Base-by-base conservation (phyloP, 768 basidiomycete genomes). In the Lentinula guzmanii region DNA sequence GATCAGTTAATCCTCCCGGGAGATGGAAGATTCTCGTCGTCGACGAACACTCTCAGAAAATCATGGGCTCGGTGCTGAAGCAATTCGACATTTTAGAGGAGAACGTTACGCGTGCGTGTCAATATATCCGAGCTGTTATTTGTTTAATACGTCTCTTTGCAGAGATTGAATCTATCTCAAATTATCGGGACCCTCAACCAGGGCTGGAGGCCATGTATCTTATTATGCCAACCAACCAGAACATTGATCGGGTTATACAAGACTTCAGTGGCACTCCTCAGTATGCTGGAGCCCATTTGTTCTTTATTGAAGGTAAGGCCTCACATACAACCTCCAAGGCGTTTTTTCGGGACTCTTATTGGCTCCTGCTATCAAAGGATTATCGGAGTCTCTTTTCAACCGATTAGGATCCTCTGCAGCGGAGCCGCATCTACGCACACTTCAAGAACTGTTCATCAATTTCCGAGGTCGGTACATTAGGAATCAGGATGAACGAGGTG, bases 21-120 rank as follows among this genome's bases (percentile, higher is more conserved):
- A 78, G 85, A 82, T 99, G 97, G 97, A 99, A 99, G 84, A 90
- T 97, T 66, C 85, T 98, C 48, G 94, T 99, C 62, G 91, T 98
- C 58, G 97, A 99, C 72, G 93, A 95, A 65, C 85, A 92, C 74
- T 89, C 95, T 28, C 89, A 95, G 74, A 86, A 82, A 70, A 76
- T 98, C 58, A 74, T 99, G 51, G 83, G 87, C 63, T 85, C 90
- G 8, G 93, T 95, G 3, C 81, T 98, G 67, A 94, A 93, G 75
- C 89, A 93, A 70, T 94, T 91, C 67, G 96, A 99, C 72, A 91
- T 98, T 60, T 74, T 98, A 60, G 89, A 94, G 72, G 93, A 97
- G 80, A 95, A 95, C 79, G 93, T 98, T 46, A 97, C 95, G 51
- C 83, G 96, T 97, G 77, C 71, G 93, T 80, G 56, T 43, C 57